Evolutionary conservation across 768 basidiomycete species (phyloP).

Genomic region (Kwoniella sp.): DNA sequence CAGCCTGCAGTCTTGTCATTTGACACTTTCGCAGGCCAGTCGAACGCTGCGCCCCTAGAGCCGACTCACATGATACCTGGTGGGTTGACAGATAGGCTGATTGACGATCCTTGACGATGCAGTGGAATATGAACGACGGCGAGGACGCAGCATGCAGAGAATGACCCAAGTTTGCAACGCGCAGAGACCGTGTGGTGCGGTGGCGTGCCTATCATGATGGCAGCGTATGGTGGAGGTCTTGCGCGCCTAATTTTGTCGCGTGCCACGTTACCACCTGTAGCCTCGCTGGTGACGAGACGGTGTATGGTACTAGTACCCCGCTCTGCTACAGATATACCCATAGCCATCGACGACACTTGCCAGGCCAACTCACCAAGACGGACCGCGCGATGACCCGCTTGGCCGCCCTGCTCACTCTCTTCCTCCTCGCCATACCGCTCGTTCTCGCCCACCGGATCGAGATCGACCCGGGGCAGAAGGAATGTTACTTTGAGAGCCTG

Average conservation of each 20-base stretch:
- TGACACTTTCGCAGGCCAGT: no score
- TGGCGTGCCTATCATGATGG: no score
- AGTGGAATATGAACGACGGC: background rate
- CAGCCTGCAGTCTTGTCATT: background rate
- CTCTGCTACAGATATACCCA: background rate
- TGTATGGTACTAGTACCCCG: background rate
- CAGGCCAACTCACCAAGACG: no score
- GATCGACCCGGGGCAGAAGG: conserved; percentile 47
- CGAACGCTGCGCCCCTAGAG: no score
- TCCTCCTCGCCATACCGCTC: conserved; percentile 12
- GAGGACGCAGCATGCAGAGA: background rate
- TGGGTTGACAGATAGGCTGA: background rate
- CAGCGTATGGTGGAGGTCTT: no score
- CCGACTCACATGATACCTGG: no score
- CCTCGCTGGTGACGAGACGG: background rate
- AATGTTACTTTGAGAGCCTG: conserved; percentile 49
- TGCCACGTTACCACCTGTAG: conserved; percentile 10
- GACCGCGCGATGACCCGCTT: no score
- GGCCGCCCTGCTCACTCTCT: background rate
- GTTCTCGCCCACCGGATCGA: conserved; percentile 45
- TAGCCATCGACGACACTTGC: no score
- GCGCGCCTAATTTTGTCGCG: conserved; percentile 13
- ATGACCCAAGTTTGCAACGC: no score
- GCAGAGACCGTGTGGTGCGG: no score
- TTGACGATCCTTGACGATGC: background rate